These are phyloP conservation scores for Prosopis cineraria DNA, from an alignment of 306 rosid species.

Conservation along the genomic window DNA sequence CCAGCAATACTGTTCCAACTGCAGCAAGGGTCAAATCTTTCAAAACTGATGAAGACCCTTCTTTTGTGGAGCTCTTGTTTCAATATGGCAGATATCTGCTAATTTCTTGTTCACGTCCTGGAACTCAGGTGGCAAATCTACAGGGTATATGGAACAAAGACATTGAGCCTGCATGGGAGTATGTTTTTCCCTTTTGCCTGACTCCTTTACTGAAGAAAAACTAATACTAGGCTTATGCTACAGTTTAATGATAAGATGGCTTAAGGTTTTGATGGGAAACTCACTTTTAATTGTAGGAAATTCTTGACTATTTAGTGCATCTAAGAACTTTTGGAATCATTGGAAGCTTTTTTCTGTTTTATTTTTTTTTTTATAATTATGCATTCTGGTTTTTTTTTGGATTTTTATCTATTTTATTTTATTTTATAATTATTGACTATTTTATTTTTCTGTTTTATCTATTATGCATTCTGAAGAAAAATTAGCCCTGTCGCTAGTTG, in stretches of 20 bases:
- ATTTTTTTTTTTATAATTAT: neutral
- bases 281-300: neutral
- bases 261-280: conserved; percentile 11
- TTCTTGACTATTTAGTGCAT: neutral
- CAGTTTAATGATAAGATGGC: conserved; percentile 19
- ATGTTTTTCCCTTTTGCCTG: conserved; percentile 36
- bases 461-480: too few relatives aligned
- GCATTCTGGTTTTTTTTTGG: neutral
- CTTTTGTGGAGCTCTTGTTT: conserved; percentile 84
- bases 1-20: conserved; percentile 58
- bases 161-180: conserved; percentile 89
- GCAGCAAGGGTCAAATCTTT: conserved; percentile 84
- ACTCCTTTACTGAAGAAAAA: conserved; percentile 5
- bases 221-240: neutral
- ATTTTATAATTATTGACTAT: too few relatives aligned
- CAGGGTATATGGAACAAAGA: conserved; percentile 96
- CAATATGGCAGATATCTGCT: conserved; percentile 93
- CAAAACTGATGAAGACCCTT: conserved; percentile 87
- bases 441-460: too few relatives aligned
- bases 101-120: conserved; percentile 84
- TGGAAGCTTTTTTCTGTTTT: neutral
- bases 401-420: neutral
- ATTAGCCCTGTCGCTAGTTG: neutral
- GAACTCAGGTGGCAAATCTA: conserved; percentile 84
- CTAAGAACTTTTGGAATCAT: neutral